Base-by-base conservation (phyloP, 2,329 filamentous ascomycete species). In the Aspergillus brunneoviolaceus region DNA sequence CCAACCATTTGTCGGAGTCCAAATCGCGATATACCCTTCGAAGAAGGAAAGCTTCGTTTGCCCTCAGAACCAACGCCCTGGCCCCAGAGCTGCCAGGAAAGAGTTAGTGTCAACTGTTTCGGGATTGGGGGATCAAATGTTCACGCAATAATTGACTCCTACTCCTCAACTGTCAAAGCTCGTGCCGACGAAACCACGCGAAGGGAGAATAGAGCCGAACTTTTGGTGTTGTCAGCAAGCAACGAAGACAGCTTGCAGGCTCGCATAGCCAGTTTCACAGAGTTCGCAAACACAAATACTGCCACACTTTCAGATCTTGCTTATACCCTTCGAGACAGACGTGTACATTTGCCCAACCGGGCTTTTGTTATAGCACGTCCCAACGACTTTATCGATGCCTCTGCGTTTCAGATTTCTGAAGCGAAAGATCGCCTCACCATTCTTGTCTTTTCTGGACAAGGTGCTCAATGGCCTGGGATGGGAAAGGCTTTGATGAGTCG, bases 381-480 rank as follows among this genome's bases (percentile, higher is more conserved):
- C 3, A 12, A 39, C 5, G 9, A 27, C 19, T 10, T 16, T 5
- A 33, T 45, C 12, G 50, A 25, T 4, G 31, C 5, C 1, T 11
- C 33, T 35, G 33, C 33, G 33, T 35, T 35, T 14, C 10, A 35
- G 11, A 35, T 6, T 14, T 14, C 6, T 35, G 9, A 12, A 50
- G 16, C 29, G 7, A 5, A 19, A 11, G 11, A n/a, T 11, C n/a
- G 10, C 49, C 49, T 7, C 21, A 16, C 2, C 4, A 39, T 25
- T 14, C 31, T 73, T 25, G 55, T 72, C 3, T 75, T 76, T 61
- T 70, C 69, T 0, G 74, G 74, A 5, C 71, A 74, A 48, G 71
- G 73, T 1, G 68, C 69, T 4, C 72, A 74, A 42, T 74, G 67
- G 65, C 52, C 64, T 5, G 61, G 39, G 2, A 72, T 75, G 72